These are phyloP conservation scores for Cairneyella variabilis DNA, from an alignment of 495 filamentous ascomycete species.

Conservation along the genomic window DNA sequence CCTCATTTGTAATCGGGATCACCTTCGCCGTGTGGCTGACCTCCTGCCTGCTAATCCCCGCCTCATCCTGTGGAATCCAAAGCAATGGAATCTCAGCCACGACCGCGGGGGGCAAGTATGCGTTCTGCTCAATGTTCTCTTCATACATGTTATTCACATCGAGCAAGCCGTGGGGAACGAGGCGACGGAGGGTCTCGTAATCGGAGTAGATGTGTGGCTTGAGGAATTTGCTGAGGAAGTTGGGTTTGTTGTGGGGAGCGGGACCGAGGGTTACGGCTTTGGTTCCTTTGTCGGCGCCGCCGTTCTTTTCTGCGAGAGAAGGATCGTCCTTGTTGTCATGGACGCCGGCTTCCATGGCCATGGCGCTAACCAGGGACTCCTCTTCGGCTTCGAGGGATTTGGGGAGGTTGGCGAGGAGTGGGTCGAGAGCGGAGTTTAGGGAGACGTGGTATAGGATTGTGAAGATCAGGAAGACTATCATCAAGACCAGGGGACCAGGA, in stretches of 20 bases:
- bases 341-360: constrained; percentile 30
- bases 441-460: constrained; percentile 78
- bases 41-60: constrained; percentile 77
- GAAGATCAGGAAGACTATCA: constrained; percentile 78
- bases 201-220: constrained; percentile 73
- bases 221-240: constrained; percentile 63
- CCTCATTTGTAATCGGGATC: constrained; percentile 80
- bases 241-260: constrained; percentile 34
- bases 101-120: constrained; percentile 76
- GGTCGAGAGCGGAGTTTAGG: constrained; percentile 73
- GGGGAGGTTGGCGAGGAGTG: constrained; percentile 79
- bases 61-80: constrained; percentile 77
- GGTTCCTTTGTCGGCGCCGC: constrained; percentile 27
- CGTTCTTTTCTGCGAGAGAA: constrained; percentile 25
- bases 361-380: constrained; percentile 46
- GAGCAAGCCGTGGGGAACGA: constrained; percentile 57
- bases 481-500: constrained; percentile 75
- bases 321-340: constrained; percentile 24
- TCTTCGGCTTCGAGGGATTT: constrained; percentile 57
- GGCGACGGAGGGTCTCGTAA: constrained; percentile 66
- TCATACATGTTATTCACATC: constrained; percentile 47
- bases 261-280: constrained; percentile 25
- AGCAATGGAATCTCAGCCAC: constrained; percentile 61
- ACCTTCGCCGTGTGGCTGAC: constrained; percentile 64
- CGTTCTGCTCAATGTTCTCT: constrained; percentile 57